phyloP scores from a whole-genome alignment of 2,329 filamentous ascomycete species.

The Helotiales sp. region DNA sequence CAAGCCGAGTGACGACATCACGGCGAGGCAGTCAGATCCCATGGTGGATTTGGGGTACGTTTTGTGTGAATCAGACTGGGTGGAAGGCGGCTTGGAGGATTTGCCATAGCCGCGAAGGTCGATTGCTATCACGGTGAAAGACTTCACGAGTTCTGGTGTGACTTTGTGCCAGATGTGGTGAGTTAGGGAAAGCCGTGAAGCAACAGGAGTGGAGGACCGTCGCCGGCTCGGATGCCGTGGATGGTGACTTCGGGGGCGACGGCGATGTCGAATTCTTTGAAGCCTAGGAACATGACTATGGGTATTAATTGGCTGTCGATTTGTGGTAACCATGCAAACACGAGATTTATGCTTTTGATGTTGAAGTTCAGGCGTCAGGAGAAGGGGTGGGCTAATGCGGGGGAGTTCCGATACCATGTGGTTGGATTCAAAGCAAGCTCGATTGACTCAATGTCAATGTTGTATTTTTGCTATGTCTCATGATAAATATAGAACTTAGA shows the following conservation, averaged over 20 bases:
- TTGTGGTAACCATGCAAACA: not conserved
- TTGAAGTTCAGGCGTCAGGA: not conserved
- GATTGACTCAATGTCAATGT: not conserved
- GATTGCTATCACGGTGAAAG: constrained; percentile 51
- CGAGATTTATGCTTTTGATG: not conserved
- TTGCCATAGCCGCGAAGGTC: constrained; percentile 58
- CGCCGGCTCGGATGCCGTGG: constrained; percentile 48
- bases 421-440: not conserved
- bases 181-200: constrained; percentile 59
- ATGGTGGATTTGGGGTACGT: constrained; percentile 55
- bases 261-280: constrained; percentile 48
- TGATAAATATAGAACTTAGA: not conserved
- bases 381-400: constrained; percentile 1
- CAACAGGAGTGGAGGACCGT: constrained; percentile 50
- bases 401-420: not conserved
- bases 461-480: not conserved
- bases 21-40: constrained; percentile 52
- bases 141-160: constrained; percentile 45
- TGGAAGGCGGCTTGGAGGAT: constrained; percentile 51
- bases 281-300: constrained; percentile 48
- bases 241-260: constrained; percentile 49
- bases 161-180: constrained; percentile 58
- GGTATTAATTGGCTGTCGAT: not conserved
- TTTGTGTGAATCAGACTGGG: constrained; percentile 11
- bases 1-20: constrained; percentile 52